These are phyloP conservation scores for Bipolaris gigantea DNA, from an alignment of 2,329 filamentous ascomycete genomes.

Conservation along the genomic window DNA sequence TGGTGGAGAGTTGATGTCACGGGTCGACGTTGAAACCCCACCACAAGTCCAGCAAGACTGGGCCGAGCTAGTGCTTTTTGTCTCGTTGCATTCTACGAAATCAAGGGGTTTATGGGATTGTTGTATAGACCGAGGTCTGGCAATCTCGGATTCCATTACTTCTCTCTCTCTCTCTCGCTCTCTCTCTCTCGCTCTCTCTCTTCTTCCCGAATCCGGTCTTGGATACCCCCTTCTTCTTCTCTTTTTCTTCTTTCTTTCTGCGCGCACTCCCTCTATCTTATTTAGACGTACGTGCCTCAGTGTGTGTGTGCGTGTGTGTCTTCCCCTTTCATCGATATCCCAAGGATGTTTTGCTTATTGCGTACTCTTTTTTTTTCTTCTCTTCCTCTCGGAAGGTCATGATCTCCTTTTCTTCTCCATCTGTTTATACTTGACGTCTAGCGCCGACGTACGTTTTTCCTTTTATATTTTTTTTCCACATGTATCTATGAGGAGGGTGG, in stretches of 20 bases:
- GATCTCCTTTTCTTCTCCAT: not conserved
- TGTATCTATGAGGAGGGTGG: conserved; percentile 6
- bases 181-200: no score
- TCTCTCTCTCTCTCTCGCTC: no score
- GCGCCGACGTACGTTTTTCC: conserved; percentile 6
- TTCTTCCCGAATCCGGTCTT: no score
- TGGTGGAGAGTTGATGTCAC: not conserved
- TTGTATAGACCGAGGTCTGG: conserved; percentile 5
- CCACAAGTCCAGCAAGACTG: not conserved
- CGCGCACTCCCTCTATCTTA: not conserved
- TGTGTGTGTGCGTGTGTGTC: not conserved
- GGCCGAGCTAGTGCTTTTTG: not conserved
- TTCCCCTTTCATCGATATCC: conserved; percentile 5
- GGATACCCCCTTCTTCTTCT: no score
- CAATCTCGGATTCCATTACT: conserved; percentile 12
- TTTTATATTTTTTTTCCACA: conserved; percentile 1
- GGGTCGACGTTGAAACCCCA: not conserved
- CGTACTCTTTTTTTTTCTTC: not conserved
- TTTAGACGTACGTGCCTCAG: not conserved
- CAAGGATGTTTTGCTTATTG: not conserved
- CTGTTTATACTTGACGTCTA: conserved; percentile 1
- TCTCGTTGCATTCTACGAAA: conserved; percentile 6
- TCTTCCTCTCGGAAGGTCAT: not conserved
- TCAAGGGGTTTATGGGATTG: not conserved
- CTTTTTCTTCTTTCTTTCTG: no score